A percentile compares a stretch with the other conserved stretches of the same genome.
These are phyloP conservation scores for Brasilioporus rufonigricans DNA, from an alignment of 768 basidiomycete species.

Conservation along the genomic window DNA sequence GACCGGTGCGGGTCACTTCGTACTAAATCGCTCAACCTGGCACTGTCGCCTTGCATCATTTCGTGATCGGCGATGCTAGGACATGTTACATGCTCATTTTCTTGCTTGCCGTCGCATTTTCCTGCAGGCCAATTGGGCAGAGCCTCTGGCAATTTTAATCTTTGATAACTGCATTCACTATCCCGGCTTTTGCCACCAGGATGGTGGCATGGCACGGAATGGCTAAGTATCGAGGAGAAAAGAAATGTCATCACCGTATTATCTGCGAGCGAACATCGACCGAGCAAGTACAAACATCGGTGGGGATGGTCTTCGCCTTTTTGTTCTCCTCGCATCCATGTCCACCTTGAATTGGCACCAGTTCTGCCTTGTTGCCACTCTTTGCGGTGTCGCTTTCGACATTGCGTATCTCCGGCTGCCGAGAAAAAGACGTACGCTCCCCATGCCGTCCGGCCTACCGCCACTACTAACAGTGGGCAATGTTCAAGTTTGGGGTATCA, in stretches of 20 bases:
- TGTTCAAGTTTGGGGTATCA: conserved; percentile 14
- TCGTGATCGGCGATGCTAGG: too few relatives aligned
- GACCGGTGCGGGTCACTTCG: too few relatives aligned
- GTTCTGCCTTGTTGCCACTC: conserved; percentile 8
- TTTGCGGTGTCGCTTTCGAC: conserved; percentile 8
- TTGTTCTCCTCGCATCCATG: not conserved
- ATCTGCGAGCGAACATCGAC: not conserved
- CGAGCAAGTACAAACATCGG: conserved; percentile 3
- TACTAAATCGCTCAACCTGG: too few relatives aligned
- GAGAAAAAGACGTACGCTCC: conserved; percentile 3
- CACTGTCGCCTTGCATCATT: too few relatives aligned
- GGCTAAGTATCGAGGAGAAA: not conserved
- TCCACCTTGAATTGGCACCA: conserved; percentile 7
- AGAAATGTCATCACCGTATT: not conserved
- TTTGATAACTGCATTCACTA: too few relatives aligned
- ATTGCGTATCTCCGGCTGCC: not conserved
- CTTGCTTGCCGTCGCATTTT: too few relatives aligned
- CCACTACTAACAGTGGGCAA: conserved; percentile 21
- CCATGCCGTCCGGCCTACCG: too few relatives aligned
- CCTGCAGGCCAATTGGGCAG: too few relatives aligned
- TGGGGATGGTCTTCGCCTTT: not conserved
- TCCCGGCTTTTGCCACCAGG: too few relatives aligned
- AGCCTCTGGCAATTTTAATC: too few relatives aligned
- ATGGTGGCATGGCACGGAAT: too few relatives aligned
- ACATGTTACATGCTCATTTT: too few relatives aligned